Evolutionary conservation across 2,329 filamentous ascomycete genomes (phyloP), one percentile per base, ranked within the genome.

Genomic region (Plenodomus tracheiphilus): DNA sequence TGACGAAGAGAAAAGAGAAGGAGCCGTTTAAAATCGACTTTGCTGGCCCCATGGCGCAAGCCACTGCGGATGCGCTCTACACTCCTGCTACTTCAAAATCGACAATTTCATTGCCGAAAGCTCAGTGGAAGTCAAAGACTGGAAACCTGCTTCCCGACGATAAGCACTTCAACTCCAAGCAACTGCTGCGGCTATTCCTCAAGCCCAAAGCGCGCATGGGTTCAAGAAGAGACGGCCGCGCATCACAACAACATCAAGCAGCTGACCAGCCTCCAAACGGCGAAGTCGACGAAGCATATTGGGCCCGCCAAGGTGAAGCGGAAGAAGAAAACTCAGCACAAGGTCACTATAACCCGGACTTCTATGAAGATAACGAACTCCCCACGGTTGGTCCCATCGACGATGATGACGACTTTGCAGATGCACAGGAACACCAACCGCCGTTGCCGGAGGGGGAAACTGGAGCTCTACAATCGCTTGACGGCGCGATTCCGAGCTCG

Each of bases 21-120:
- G 93, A 97, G 68, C 88, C 89, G 0, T 99, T 99, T 67, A 88
- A 94, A 66, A 96, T 99, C 54, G 88, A 97, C 72, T 99, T 99
- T 69, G 75, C 81, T 8, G 84, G 88, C 0, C 85, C 91, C 1
- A 83, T 97, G 49, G 86, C 87, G 47, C 78, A 84, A 21, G 78
- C 82, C 38, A 68, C 91, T 20, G 87, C 87, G 4, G 89, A 96
- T 58, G 75, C 85, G 16, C 84, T 97, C 28, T 92, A 93, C 72
- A 94, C 88, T 0, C 85, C 87, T 49, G 91, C 93, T 6, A 81
- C 86, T 16, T 90, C 86, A 43, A 95, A 91, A 68, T 83, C 88
- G 3, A 82, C 85, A 34, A 96, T 97, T 59, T 90, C 85, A 39
- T 72, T 99, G 59, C 88, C 93, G 16, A 97, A 96, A 77, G 90